phyloP scores from a whole-genome alignment of 495 filamentous ascomycete species.

The Talaromyces ruber region DNA sequence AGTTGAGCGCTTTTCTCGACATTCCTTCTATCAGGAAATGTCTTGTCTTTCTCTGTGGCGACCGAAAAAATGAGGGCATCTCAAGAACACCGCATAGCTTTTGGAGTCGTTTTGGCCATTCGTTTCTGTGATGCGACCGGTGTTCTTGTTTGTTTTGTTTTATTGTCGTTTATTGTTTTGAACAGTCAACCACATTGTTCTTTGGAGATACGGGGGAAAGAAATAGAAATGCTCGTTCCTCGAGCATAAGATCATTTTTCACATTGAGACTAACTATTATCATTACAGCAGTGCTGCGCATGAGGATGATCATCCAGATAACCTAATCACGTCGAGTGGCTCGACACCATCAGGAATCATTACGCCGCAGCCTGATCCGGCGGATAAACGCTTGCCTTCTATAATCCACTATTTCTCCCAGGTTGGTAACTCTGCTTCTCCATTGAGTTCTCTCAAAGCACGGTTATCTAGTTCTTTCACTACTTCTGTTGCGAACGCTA shows the following conservation, averaged over 20 bases:
- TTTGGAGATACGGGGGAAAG: not conserved
- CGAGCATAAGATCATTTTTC: not conserved
- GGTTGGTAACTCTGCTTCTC: constrained; percentile 71
- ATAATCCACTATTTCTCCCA: constrained; percentile 94
- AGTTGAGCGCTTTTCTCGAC: constrained; percentile 16
- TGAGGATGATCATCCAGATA: constrained; percentile 65
- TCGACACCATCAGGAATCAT: constrained; percentile 78
- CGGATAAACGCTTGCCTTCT: constrained; percentile 83
- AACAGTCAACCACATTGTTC: not conserved
- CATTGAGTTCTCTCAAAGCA: constrained; percentile 43
- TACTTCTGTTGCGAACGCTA: constrained; percentile 25
- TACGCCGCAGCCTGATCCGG: constrained; percentile 80
- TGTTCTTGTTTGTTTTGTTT: not conserved
- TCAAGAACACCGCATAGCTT: not conserved
- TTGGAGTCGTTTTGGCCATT: not conserved
- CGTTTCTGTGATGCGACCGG: not conserved
- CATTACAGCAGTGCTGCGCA: constrained; percentile 22
- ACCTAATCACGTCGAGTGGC: constrained; percentile 61
- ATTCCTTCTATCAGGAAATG: not conserved
- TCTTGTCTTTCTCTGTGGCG: not conserved
- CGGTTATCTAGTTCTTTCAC: constrained; percentile 30
- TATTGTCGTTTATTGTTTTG: not conserved
- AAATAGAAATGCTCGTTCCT: not conserved
- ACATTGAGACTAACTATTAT: not conserved
- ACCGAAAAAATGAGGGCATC: not conserved